Evolutionary conservation across 495 filamentous ascomycete species (phyloP), one percentile per base, ranked within the genome.

Genomic region (Echria macrotheca): DNA sequence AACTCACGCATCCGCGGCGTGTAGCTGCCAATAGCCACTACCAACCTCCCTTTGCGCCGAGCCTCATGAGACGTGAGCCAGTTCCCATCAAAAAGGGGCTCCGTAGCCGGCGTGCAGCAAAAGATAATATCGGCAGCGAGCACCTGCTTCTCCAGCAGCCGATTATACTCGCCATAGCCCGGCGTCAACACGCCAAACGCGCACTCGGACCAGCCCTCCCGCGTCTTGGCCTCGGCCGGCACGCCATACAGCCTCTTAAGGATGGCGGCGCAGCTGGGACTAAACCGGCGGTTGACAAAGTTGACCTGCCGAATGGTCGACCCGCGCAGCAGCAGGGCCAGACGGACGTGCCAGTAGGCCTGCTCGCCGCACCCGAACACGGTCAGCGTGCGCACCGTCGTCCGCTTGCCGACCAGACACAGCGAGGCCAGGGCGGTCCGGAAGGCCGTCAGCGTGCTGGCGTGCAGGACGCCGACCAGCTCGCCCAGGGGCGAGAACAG

Each of bases 291-390:
- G 60, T 88, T 91, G 54, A 95, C 77, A 55, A 96, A 84, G 69
- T 85, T 81, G 12, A 96, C 76, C 39, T 84, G 77, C 50, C 83
- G 79, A 55, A 95, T 84, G 5, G 86, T 87, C 11, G 66, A 52
- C 0, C 85, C 83, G 12, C 84, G 81, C 11, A 95, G 72, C 15
- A 88, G 73, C 18, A 98, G 71, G 0, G 88, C 80, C 10, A 96
- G 76, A 0, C 89, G 86, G 43, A 91, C 80, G 65, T 95, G 90
- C 91, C 91, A 98, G 66, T 87, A 89, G 9, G 93, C 93, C 67
- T 96, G 91, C 52, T 83, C 79, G 18, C 91, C 91, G 10, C 85
- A 81, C n/a, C 91, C 93, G 61, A 98, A 96, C 42, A 95, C 84
- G 22, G 83, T 77, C 2, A 95, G 53, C 9, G 82, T 88, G 54